Evolutionary conservation across 306 rosid species (phyloP).

Genomic region (Cicer chorassanicum): DNA sequence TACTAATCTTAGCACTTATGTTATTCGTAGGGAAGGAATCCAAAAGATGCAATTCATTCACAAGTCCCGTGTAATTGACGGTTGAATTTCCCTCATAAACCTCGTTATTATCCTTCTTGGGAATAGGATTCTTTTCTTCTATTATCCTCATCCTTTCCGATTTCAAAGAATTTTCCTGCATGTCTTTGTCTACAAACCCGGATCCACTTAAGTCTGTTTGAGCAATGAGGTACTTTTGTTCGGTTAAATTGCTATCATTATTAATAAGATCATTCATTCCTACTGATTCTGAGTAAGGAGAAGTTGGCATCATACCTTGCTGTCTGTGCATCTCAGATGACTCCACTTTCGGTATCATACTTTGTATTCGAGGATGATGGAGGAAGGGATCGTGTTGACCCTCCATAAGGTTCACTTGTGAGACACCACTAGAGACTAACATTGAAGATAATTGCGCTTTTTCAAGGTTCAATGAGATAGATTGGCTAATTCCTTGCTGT

Average conservation of each 20-base stretch:
- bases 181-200: slow-evolving; percentile 42
- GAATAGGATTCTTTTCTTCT: slow-evolving; percentile 47
- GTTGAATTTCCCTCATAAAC: slow-evolving; percentile 52
- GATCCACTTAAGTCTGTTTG: slow-evolving; percentile 44
- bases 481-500: slow-evolving; percentile 56
- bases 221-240: slow-evolving; percentile 39
- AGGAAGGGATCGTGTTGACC: slow-evolving; percentile 46
- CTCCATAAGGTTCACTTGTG: slow-evolving; percentile 49
- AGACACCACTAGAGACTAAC: slow-evolving; percentile 43
- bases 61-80: slow-evolving; percentile 39
- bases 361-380: slow-evolving; percentile 50
- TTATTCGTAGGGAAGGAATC: slow-evolving; percentile 45
- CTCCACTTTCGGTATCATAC: slow-evolving; percentile 48
- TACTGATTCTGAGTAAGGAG: slow-evolving; percentile 48
- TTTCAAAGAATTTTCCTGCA: slow-evolving; percentile 42
- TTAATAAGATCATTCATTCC: slow-evolving; percentile 46
- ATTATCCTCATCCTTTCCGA: slow-evolving; percentile 45
- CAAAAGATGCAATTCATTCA: slow-evolving; percentile 47
- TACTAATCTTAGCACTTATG: slow-evolving; percentile 28
- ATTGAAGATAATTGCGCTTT: slow-evolving; percentile 54
- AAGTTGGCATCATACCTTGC: slow-evolving; percentile 51
- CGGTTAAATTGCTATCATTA: slow-evolving; percentile 44
- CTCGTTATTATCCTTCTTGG: slow-evolving; percentile 50
- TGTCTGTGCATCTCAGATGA: slow-evolving; percentile 49
- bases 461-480: slow-evolving; percentile 56